Evolutionary conservation across 2,329 filamentous ascomycete genomes (phyloP), one percentile per base, ranked within the genome.

Genomic region (Fusarium praegraminearum): DNA sequence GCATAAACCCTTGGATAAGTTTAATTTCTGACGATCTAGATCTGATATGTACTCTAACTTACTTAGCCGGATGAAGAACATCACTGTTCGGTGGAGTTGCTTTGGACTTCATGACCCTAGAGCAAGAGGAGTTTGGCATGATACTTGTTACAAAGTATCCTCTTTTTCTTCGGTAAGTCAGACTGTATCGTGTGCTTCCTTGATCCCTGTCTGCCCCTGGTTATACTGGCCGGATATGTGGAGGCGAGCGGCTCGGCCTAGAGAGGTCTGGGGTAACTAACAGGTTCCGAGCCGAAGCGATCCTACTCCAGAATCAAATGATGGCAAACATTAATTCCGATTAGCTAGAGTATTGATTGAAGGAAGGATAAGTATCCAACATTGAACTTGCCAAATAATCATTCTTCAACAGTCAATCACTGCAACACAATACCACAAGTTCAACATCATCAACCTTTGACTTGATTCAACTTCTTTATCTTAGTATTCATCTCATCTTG

Each of bases 201-300:
- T 26, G 4, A 5, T 26, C 24, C 24, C 24, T 26, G 24, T 26
- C 24, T 26, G 24, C 5, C 24, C 5, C 24, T 7, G 24, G 24
- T 26, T 26, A 7, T 26, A 26, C 24, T 26, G 7, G 24, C 7
- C 24, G 24, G 24, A 26, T 26, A 7, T 5, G 24, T 26, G 24
- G 2, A 7, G 22, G 47, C n/a, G 38, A 20, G 1, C 59, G 59
- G 60, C 15, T 63, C 60, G 60, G 60, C 7, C 44, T 38, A 43
- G 60, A 43, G 60, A 43, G 56, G 30, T 56, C 30, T 43, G 33
- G 7, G 15, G 33, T 4, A 44, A 35, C 11, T 1, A 5, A 3
- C 6, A 33, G 41, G n/a, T 57, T 18, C 60, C 60, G 61, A 64
- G 30, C 61, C 61, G 61, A 57, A 64, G 32, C 61, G 59, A 50